These are phyloP conservation scores for Talaromyces sp. DNA, from an alignment of 2,329 filamentous ascomycete species.

Conservation along the genomic window DNA sequence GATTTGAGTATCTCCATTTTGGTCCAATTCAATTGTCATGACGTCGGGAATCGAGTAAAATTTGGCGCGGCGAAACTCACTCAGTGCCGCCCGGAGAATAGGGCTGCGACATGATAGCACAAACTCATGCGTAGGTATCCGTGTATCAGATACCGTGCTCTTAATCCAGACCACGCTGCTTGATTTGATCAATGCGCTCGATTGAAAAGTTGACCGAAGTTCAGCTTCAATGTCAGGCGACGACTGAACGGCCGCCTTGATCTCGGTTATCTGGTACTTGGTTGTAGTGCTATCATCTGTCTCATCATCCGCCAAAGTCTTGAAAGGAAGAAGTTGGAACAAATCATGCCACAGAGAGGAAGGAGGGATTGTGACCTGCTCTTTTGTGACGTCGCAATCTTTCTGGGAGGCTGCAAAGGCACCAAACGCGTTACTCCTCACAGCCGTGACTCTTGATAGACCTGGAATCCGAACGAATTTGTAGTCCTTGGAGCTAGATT, in stretches of 20 bases:
- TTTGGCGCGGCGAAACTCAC: conserved; percentile 52
- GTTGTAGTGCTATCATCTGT: not conserved
- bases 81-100: conserved; percentile 58
- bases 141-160: conserved; percentile 61
- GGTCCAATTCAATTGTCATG: conserved; percentile 50
- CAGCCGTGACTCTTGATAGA: conserved; percentile 75
- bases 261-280: conserved; percentile 16
- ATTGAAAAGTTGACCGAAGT: conserved; percentile 24
- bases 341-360: conserved; percentile 70
- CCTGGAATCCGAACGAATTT: conserved; percentile 91
- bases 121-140: conserved; percentile 78
- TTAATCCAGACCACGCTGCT: conserved; percentile 36
- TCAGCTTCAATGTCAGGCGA: conserved; percentile 42
- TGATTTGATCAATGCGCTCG: conserved; percentile 15
- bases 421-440: conserved; percentile 83
- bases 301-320: conserved; percentile 49
- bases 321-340: conserved; percentile 62
- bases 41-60: conserved; percentile 56
- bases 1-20: conserved; percentile 52
- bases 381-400: conserved; percentile 74
- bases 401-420: conserved; percentile 83
- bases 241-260: conserved; percentile 38
- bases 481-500: conserved; percentile 74
- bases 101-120: conserved; percentile 69
- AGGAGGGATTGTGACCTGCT: conserved; percentile 62